phyloP scores from a whole-genome alignment of 768 basidiomycete genomes.

The Erythrobasidium yunnanense region DNA sequence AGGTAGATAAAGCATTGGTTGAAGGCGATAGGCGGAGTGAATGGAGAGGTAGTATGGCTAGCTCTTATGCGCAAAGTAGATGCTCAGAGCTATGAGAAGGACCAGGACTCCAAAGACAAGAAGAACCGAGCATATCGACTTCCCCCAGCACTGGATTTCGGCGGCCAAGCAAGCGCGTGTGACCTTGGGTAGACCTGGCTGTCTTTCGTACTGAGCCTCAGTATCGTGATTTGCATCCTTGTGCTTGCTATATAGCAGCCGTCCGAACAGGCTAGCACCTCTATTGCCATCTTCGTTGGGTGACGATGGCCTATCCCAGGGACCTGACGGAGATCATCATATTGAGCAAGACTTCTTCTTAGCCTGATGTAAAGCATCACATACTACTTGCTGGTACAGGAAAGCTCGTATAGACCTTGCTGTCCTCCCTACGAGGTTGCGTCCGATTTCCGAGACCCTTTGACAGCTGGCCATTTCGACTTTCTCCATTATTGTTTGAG shows the following conservation, averaged over 20 bases:
- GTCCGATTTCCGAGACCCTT: neutral
- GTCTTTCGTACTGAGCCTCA: neutral
- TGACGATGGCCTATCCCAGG: no score
- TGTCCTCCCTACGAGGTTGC: slow-evolving; percentile 3
- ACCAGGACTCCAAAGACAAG: neutral
- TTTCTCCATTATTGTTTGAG: no score
- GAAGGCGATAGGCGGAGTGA: neutral
- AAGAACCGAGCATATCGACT: neutral
- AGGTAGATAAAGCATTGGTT: neutral
- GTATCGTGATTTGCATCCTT: neutral
- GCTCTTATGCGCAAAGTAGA: neutral
- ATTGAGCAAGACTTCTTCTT: no score
- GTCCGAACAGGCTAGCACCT: no score
- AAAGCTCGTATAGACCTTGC: slow-evolving; percentile 24
- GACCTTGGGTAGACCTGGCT: slow-evolving; percentile 21
- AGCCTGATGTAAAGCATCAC: no score
- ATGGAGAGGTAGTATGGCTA: neutral
- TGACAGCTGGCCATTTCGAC: neutral
- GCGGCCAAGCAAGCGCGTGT: neutral
- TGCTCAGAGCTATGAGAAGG: neutral
- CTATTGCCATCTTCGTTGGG: no score
- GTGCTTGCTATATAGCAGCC: neutral
- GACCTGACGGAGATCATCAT: no score
- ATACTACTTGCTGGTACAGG: slow-evolving; percentile 2
- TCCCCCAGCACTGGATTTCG: slow-evolving; percentile 24